phyloP scores from a whole-genome alignment of 139 green algal genomes.

The Desmodesmus armatus region DNA sequence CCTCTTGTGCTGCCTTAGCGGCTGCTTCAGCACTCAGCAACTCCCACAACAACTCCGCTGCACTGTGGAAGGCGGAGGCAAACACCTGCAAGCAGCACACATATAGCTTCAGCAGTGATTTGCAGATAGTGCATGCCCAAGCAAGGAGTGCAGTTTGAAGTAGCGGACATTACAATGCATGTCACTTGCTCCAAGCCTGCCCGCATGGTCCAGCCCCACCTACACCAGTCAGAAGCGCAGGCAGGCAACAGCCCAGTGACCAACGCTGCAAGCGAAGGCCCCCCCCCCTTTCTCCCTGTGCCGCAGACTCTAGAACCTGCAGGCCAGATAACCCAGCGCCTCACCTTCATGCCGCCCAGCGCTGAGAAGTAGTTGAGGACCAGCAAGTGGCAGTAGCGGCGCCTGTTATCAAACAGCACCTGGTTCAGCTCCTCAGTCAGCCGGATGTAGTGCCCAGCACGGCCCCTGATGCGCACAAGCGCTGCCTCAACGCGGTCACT shows the following conservation, averaged over 20 bases:
- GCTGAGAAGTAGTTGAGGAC: slow-evolving; percentile 86
- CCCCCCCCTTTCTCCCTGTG: no score
- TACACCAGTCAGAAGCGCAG: neutral
- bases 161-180: no score
- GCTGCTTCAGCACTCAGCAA: slow-evolving; percentile 25
- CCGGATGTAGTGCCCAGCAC: slow-evolving; percentile 46
- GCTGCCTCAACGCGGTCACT: neutral
- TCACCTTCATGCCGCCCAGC: slow-evolving; percentile 57
- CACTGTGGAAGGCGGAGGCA: slow-evolving; percentile 32
- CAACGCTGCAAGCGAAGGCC: no score
- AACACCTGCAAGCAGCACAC: slow-evolving; percentile 41
- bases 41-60: slow-evolving; percentile 46
- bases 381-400: slow-evolving; percentile 84
- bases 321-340: neutral
- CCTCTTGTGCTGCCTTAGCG: slow-evolving; percentile 6
- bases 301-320: no score
- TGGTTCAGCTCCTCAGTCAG: slow-evolving; percentile 75
- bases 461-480: neutral
- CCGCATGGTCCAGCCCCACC: neutral
- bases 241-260: neutral
- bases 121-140: neutral
- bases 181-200: no score
- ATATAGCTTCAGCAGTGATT: no score
- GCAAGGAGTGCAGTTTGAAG: no score
- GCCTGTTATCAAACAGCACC: slow-evolving; percentile 85